Evolutionary conservation across 345 rosid genomes (phyloP), one percentile per base, ranked within the genome.

Genomic region (Syzygium grande): DNA sequence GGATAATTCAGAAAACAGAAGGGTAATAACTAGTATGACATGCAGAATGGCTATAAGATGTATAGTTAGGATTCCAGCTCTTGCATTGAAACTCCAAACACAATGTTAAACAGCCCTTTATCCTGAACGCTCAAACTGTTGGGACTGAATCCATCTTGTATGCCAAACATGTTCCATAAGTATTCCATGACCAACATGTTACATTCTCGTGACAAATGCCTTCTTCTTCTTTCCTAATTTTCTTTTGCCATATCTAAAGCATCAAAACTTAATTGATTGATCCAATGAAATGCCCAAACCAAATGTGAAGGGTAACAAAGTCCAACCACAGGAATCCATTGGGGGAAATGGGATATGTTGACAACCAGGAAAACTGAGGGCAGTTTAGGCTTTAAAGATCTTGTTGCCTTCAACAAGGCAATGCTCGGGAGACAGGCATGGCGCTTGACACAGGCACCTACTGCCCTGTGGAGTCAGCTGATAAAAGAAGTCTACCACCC

Each of bases 11-110:
- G n/a, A n/a, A n/a, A n/a, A 65, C 78, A 30, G 78, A 22, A 65
- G 1, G 23, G 1, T 43, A 16, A 65, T 0, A 0, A 30, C 11
- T 30, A 65, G 11, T 16, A 7, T 27, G 30, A 30, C 43, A 65
- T 0, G 43, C 43, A 16, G 78, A 65, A 65, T 0, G 30, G 16
- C 43, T 65, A 65, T 4, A 30, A n/a, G 0, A 30, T 65, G 22
- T 65, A 8, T 65, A 65, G 41, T 30, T 30, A 15, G 22, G 43
- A 65, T 30, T 65, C 5, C 41, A 30, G 78, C 21, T 65, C 78
- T 65, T 30, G 78, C 78, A 65, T 30, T 65, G 78, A 65, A 0
- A 65, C 78, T 65, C 78, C 0, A 1, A 43, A 68, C 10, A 65
- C 43, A 16, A 9, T 1, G 1, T 30, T 30, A 16, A 30, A 30